Conservation (phyloP, 495 filamentous ascomycete species). For the Podospora conica region DNA sequence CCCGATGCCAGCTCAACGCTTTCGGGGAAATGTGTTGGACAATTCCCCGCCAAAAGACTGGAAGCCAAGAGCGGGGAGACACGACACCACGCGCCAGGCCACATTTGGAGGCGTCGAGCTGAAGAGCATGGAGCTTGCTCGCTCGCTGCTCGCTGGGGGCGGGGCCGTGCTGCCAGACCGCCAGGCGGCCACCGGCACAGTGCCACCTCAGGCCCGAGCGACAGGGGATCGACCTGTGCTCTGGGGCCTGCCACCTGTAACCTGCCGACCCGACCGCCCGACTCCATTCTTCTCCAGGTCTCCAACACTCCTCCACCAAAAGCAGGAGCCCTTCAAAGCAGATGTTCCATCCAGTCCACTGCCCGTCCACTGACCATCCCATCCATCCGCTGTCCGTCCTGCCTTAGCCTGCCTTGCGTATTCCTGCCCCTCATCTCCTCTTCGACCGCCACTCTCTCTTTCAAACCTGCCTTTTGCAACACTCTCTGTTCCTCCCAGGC, state of each 20-base stretch:
- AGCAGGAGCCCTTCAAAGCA: not conserved
- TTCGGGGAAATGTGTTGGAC: not conserved
- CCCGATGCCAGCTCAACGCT: not conserved
- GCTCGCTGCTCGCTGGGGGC: not conserved
- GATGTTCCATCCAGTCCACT: not conserved
- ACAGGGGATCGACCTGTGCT: not conserved
- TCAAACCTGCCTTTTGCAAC: too few species aligned
- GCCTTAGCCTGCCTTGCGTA: not conserved
- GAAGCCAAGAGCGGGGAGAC: not conserved
- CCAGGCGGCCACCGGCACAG: not conserved
- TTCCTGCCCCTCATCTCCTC: not conserved
- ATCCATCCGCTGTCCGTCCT: not conserved
- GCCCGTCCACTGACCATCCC: too few species aligned
- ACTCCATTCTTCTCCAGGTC: not conserved
- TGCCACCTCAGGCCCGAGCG: not conserved
- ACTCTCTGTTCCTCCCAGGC: not conserved
- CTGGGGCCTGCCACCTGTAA: not conserved
- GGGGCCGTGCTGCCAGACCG: not conserved
- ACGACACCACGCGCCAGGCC: not conserved
- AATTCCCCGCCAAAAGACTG: not conserved
- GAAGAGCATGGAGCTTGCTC: too few species aligned
- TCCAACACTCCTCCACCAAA: not conserved
- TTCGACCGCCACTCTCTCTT: not conserved
- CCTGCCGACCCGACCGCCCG: not conserved
- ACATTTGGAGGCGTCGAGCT: not conserved